Evolutionary conservation across 2,329 filamentous ascomycete genomes (phyloP).

Genomic region (Epichloe gansuensis): DNA sequence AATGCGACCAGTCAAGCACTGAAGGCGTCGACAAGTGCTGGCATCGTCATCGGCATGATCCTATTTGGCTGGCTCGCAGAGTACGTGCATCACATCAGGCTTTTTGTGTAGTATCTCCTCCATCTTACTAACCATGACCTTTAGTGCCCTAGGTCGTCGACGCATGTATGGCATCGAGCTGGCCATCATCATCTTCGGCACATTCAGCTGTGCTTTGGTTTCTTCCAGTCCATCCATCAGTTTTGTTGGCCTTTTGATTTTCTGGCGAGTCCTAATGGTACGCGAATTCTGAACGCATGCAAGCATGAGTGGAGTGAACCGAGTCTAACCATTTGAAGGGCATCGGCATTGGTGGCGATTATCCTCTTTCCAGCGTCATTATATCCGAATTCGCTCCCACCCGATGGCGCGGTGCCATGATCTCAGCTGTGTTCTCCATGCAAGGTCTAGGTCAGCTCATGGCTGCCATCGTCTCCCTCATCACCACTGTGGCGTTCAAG

Average conservation of each 20-base stretch:
- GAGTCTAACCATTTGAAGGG: constrained; percentile 29
- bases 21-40: constrained; percentile 70
- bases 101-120: not conserved
- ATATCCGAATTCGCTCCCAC: constrained; percentile 79
- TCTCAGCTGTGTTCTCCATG: constrained; percentile 75
- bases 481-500: constrained; percentile 55
- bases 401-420: constrained; percentile 71
- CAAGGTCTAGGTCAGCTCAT: constrained; percentile 70
- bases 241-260: constrained; percentile 50
- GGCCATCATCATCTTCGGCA: constrained; percentile 59
- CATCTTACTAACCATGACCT: constrained; percentile 8
- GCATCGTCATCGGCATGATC: constrained; percentile 68
- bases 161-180: constrained; percentile 75
- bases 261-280: constrained; percentile 66
- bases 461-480: constrained; percentile 57
- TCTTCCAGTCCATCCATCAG: constrained; percentile 49
- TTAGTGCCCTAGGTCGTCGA: constrained; percentile 53
- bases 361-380: constrained; percentile 69
- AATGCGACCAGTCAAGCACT: constrained; percentile 57
- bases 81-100: constrained; percentile 15
- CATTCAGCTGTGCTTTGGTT: constrained; percentile 53
- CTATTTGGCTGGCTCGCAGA: constrained; percentile 70
- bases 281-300: constrained; percentile 7
- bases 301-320: not conserved
- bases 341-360: constrained; percentile 70